phyloP scores from a whole-genome alignment of 2,329 filamentous ascomycete species.

The Monilinia fructicola region DNA sequence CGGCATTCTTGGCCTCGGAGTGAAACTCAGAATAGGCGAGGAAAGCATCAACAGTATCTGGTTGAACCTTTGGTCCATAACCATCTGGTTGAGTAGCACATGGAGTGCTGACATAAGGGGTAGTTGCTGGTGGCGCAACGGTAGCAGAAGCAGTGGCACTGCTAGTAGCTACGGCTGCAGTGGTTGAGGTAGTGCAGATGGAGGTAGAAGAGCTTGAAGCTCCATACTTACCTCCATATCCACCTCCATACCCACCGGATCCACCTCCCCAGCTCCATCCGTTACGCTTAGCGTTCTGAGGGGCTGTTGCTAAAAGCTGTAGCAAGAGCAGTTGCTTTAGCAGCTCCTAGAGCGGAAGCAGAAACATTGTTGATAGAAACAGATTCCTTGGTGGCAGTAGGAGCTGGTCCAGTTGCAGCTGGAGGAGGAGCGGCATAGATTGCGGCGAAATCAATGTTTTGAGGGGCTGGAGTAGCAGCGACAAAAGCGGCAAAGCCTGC shows the following conservation, averaged over 20 bases:
- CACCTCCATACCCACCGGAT: too few relatives aligned
- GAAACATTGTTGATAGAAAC: not conserved
- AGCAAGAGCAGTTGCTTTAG: constrained; percentile 3
- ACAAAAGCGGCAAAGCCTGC: constrained; percentile 28
- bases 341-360: constrained; percentile 2
- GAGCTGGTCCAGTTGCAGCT: not conserved
- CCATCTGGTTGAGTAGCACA: constrained; percentile 30
- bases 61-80: constrained; percentile 38
- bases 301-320: constrained; percentile 8
- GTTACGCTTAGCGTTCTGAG: not conserved
- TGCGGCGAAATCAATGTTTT: constrained; percentile 25
- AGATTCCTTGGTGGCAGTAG: constrained; percentile 1
- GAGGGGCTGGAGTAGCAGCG: constrained; percentile 26
- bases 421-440: constrained; percentile 20
- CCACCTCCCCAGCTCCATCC: not conserved
- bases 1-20: constrained; percentile 31
- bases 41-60: constrained; percentile 42
- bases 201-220: not conserved
- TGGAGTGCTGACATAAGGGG: constrained; percentile 8
- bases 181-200: not conserved
- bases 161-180: not conserved
- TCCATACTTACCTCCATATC: not conserved
- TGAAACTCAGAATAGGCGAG: constrained; percentile 32
- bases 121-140: not conserved
- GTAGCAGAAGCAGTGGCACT: not conserved